Evolutionary conservation across 2,329 filamentous ascomycete species (phyloP).

Genomic region (Trichoderma oligosporum): DNA sequence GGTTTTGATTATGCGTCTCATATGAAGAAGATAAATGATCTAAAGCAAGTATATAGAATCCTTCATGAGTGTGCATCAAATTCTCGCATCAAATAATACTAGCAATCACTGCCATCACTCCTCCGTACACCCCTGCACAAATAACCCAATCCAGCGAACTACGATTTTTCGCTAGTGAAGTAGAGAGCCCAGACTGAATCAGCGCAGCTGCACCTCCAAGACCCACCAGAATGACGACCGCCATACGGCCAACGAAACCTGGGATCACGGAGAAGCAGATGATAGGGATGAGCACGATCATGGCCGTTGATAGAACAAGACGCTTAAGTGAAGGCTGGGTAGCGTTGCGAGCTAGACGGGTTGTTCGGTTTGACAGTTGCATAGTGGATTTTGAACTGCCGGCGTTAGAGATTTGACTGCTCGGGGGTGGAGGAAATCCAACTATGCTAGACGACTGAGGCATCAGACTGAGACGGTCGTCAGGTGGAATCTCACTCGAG

Average conservation of each 20-base stretch:
- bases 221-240: constrained; percentile 52
- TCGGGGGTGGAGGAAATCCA: constrained; percentile 16
- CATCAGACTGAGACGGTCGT: constrained; percentile 27
- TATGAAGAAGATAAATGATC: no score
- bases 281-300: constrained; percentile 51
- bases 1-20: no score
- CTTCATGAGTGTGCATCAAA: no score
- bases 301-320: constrained; percentile 25
- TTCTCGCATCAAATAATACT: constrained; percentile 1
- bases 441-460: constrained; percentile 20
- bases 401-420: constrained; percentile 15
- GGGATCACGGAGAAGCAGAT: constrained; percentile 56
- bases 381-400: constrained; percentile 10
- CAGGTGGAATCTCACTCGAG: constrained; percentile 18
- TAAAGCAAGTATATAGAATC: no score
- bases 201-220: constrained; percentile 39
- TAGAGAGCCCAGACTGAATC: constrained; percentile 27
- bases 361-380: background rate
- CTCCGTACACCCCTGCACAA: constrained; percentile 34
- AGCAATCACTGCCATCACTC: constrained; percentile 33
- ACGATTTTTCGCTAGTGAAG: constrained; percentile 20
- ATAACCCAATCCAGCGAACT: constrained; percentile 26
- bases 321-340: background rate
- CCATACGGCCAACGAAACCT: constrained; percentile 54
- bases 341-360: background rate